A percentile compares a stretch with the other conserved stretches of the same genome.
Conservation (phyloP, 495 filamentous ascomycete genomes). For the Aspergillus sparsus region DNA sequence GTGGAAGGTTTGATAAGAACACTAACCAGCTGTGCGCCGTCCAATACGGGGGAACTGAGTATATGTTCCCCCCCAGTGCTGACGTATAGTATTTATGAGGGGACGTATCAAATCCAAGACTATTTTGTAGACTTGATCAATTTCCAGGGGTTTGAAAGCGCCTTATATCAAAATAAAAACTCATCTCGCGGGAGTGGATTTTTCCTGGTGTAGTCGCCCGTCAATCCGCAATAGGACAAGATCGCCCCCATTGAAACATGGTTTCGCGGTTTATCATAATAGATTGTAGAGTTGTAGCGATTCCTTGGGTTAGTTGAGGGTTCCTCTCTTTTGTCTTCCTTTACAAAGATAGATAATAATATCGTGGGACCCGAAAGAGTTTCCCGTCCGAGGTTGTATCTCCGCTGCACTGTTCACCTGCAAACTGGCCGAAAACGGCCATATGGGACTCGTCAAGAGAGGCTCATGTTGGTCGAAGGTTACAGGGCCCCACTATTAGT, state of each 20-base stretch:
- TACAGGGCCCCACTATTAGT: constrained; percentile 5
- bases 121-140: neutral
- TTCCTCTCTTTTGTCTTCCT: neutral
- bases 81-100: neutral
- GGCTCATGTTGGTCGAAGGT: constrained; percentile 7
- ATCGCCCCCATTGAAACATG: constrained; percentile 17
- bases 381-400: constrained; percentile 15
- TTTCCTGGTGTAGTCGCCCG: constrained; percentile 3
- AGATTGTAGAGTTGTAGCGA: neutral
- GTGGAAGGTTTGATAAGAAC: constrained; percentile 9
- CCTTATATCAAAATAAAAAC: constrained; percentile 1
- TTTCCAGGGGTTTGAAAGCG: constrained; percentile 1
- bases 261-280: constrained; percentile 2
- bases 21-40: neutral
- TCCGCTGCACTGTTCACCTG: neutral
- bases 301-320: constrained; percentile 12
- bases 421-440: constrained; percentile 14
- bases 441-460: neutral
- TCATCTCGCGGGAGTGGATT: neutral
- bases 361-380: neutral
- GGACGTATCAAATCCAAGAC: neutral
- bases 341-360: neutral
- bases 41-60: neutral
- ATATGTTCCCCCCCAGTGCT: neutral
- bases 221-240: constrained; percentile 18